phyloP scores from a whole-genome alignment of 2,329 filamentous ascomycete species.

The Tolypocladium inflatum region DNA sequence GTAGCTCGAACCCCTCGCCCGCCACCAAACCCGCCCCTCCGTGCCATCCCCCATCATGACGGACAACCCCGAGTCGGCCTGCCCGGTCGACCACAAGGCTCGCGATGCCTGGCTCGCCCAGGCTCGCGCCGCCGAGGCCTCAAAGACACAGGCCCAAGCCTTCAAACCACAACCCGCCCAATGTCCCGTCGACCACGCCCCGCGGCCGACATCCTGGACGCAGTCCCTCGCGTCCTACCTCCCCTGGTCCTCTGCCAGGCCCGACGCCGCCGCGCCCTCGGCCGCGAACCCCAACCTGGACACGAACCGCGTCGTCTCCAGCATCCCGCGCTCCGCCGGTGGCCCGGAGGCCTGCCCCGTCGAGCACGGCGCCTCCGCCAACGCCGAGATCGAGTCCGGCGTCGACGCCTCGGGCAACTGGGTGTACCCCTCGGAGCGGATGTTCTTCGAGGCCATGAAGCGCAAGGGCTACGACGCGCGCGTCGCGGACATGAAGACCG shows the following conservation, averaged over 20 bases:
- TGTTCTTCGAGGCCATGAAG: slow-evolving; percentile 97
- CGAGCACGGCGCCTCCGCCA: slow-evolving; percentile 42
- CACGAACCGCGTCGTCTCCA: slow-evolving; percentile 64
- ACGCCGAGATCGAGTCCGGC: slow-evolving; percentile 70
- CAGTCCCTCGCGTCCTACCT: slow-evolving; percentile 31
- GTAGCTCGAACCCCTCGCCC: background rate
- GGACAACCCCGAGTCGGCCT: slow-evolving; percentile 32
- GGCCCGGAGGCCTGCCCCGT: slow-evolving; percentile 25
- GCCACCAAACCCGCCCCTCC: background rate
- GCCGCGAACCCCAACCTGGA: slow-evolving; percentile 35
- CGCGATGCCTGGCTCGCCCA: slow-evolving; percentile 79
- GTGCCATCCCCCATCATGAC: slow-evolving; percentile 11
- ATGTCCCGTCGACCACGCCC: slow-evolving; percentile 24
- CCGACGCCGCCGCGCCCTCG: slow-evolving; percentile 9
- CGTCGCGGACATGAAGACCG: slow-evolving; percentile 73
- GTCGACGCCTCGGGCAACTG: slow-evolving; percentile 73
- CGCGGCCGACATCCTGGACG: slow-evolving; percentile 29
- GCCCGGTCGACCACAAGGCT: slow-evolving; percentile 85
- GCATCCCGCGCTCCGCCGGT: slow-evolving; percentile 56
- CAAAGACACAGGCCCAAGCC: slow-evolving; percentile 13
- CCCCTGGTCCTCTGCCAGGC: slow-evolving; percentile 23
- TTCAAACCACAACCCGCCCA: slow-evolving; percentile 6
- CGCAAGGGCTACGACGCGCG: slow-evolving; percentile 72
- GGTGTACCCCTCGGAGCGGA: slow-evolving; percentile 93
- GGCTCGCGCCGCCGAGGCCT: slow-evolving; percentile 41